Base-by-base conservation (phyloP, 768 basidiomycete species). In the Rhizopogon vinicolor region DNA sequence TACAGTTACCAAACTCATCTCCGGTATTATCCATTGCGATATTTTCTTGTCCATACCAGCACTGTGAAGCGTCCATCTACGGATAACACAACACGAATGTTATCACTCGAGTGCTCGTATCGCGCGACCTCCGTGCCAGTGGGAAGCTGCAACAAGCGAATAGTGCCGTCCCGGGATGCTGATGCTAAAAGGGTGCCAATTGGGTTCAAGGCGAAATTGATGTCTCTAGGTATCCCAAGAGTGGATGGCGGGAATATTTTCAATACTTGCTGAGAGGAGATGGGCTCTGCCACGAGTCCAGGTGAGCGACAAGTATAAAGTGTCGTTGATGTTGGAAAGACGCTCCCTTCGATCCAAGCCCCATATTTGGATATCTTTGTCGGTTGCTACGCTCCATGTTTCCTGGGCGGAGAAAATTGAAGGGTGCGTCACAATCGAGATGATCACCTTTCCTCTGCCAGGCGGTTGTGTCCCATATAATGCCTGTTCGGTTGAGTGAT, bases 151-250 rank as follows among this genome's bases (percentile, higher is more conserved):
- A 67, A 71, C 1, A 71, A 52, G 0, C 67, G 64, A 3, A 63
- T 63, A 18, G 64, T 62, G 2, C 59, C 62, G 22, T 69, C 69
- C 6, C 56, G 62, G 43, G 69, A 71, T 1, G 60, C 65, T 0
- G 71, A 72, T 0, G 62, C 69, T 43, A 71, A 63, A 22, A 60
- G 60, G 6, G 40, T 59, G 1, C 69, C 69, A 33, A 55, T 46
- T 4, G 67, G 67, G 0, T 69, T 68, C 48, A 68, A 48, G 2
- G 63, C 57, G 31, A 68, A 41, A n/a, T n/a, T n/a, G n/a, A n/a
- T n/a, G 44, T 29, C n/a, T n/a, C 28, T 25, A 44, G 44, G 16
- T 46, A 7, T 29, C 44, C 25, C 25, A 28, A 16, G 14, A 44
- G 14, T 22, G 14, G 14, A 25, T 44, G 9, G n/a, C 16, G 28